These are phyloP conservation scores for Ottelia alismoides DNA, from an alignment of 106 monocot species.

Conservation along the genomic window DNA sequence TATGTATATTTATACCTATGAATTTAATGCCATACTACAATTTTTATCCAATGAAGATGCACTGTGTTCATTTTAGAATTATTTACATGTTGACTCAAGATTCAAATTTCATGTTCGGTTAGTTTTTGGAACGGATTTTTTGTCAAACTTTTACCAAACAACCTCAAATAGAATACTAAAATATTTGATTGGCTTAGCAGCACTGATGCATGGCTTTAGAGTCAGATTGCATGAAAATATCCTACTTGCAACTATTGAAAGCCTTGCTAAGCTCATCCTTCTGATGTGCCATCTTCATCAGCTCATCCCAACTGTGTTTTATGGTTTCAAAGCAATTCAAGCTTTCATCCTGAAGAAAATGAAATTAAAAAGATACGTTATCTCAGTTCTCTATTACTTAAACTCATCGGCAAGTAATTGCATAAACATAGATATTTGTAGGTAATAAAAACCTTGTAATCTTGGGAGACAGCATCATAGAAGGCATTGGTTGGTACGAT, in stretches of 20 bases:
- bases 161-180: too few relatives aligned
- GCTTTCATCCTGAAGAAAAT: conserved; percentile 82
- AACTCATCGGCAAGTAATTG: not conserved
- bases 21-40: too few relatives aligned
- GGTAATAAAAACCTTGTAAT: conserved; percentile 68
- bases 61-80: too few relatives aligned
- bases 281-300: conserved; percentile 35
- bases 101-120: too few relatives aligned
- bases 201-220: too few relatives aligned
- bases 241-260: conserved; percentile 66
- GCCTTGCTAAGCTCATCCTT: conserved; percentile 51
- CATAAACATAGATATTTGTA: not conserved
- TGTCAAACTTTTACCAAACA: too few relatives aligned
- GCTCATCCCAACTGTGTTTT: conserved; percentile 69
- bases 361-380: not conserved
- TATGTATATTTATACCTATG: too few relatives aligned
- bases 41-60: too few relatives aligned
- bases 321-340: conserved; percentile 66
- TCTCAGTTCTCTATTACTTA: not conserved
- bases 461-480: conserved; percentile 73
- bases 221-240: too few relatives aligned
- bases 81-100: too few relatives aligned
- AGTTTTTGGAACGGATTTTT: too few relatives aligned
- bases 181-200: too few relatives aligned
- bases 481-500: conserved; percentile 67